Conservation (phyloP, 2,329 filamentous ascomycete genomes). For the Albifimbria verrucaria region DNA sequence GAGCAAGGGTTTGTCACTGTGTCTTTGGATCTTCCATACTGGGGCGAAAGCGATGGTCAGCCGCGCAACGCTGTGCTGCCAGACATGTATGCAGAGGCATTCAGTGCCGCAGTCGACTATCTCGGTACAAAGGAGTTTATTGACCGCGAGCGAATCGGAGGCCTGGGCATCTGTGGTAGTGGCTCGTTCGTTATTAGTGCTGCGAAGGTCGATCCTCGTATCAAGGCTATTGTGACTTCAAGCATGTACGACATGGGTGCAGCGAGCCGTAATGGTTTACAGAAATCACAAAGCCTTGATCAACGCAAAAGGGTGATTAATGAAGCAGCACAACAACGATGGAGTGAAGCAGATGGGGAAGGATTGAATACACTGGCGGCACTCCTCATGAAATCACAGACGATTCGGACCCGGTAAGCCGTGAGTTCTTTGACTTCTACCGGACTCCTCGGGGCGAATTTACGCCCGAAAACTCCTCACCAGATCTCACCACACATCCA, state of each 20-base stretch:
- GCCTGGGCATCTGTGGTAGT: conserved; percentile 26
- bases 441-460: conserved; percentile 7
- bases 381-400: not conserved
- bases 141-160: conserved; percentile 25
- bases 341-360: not conserved
- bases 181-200: conserved; percentile 29
- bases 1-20: conserved; percentile 19
- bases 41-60: conserved; percentile 22
- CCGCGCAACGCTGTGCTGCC: conserved; percentile 19
- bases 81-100: conserved; percentile 23
- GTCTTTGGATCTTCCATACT: conserved; percentile 20
- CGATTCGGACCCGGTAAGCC: not conserved
- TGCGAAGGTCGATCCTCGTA: conserved; percentile 26
- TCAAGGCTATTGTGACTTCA: conserved; percentile 15
- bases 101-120: conserved; percentile 28
- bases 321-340: not conserved
- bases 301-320: not conserved
- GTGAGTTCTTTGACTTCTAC: conserved; percentile 11
- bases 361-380: not conserved
- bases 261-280: not conserved
- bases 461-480: conserved; percentile 2
- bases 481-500: conserved; percentile 25
- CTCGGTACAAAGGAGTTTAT: conserved; percentile 18
- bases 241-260: conserved; percentile 5
- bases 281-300: not conserved